Percentiles rank a stretch among this genome's conserved stretches.
Evolutionary conservation across 495 filamentous ascomycete species (phyloP).

Genomic region (Rhizodiscina lignyota): DNA sequence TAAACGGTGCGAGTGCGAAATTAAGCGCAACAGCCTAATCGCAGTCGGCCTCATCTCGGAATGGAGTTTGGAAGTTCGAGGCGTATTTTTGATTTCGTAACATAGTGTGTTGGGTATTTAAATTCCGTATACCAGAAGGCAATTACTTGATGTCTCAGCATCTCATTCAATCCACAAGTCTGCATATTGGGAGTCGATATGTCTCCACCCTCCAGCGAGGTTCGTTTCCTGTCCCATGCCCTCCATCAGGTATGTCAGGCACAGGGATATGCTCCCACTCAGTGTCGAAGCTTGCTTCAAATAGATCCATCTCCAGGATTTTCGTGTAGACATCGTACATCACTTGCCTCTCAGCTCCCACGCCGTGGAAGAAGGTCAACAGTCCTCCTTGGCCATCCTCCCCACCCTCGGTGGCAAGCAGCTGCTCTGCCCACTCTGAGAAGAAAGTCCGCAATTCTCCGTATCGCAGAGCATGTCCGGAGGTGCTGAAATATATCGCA

Average conservation of each 20-base stretch:
- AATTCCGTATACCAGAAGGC: too few relatives aligned
- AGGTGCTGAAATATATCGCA: conserved; percentile 95
- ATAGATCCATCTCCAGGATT: conserved; percentile 80
- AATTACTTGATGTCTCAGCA: too few relatives aligned
- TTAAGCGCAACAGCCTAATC: too few relatives aligned
- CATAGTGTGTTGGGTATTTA: too few relatives aligned
- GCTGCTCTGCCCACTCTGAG: conserved; percentile 61
- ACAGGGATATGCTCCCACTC: conserved; percentile 69
- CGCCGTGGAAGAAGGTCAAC: conserved; percentile 91
- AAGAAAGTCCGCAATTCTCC: conserved; percentile 73
- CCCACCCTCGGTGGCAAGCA: conserved; percentile 40
- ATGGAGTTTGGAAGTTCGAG: too few relatives aligned
- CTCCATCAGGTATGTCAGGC: conserved; percentile 36
- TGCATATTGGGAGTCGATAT: conserved; percentile 48
- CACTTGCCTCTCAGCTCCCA: conserved; percentile 80
- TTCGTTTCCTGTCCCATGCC: conserved; percentile 72
- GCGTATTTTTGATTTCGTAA: too few relatives aligned
- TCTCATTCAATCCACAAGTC: conserved; percentile 10
- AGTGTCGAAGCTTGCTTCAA: conserved; percentile 79
- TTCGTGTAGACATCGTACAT: conserved; percentile 94
- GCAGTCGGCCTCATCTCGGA: too few relatives aligned
- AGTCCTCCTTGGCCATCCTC: conserved; percentile 29
- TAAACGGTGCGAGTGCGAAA: conserved; percentile 5
- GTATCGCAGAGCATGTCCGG: conserved; percentile 92
- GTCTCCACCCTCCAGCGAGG: conserved; percentile 68